These are phyloP conservation scores for Ustilago loliicola DNA, from an alignment of 1,284 basidiomycete genomes.

Conservation along the genomic window DNA sequence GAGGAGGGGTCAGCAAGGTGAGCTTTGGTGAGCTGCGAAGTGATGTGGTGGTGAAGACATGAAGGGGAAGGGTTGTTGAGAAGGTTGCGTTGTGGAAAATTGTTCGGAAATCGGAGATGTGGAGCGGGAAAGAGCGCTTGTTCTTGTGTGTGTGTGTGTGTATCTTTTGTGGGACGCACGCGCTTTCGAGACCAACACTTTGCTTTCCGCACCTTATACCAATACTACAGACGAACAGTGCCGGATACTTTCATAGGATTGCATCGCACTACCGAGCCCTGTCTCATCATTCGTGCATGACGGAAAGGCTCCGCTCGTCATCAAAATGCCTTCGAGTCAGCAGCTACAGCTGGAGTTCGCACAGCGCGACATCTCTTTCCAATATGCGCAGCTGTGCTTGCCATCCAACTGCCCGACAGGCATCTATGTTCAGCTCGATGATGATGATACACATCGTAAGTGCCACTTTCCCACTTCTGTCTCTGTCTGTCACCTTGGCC, in stretches of 20 bases:
- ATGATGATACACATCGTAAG: slow-evolving; percentile 48
- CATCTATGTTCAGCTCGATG: slow-evolving; percentile 51
- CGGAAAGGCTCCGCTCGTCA: background rate
- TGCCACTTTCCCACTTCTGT: background rate
- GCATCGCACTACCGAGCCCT: too few relatives aligned
- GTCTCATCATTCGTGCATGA: too few relatives aligned
- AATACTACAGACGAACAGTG: background rate
- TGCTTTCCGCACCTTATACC: background rate
- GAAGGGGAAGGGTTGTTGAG: background rate
- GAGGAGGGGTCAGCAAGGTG: too few relatives aligned
- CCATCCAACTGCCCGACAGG: slow-evolving; percentile 50
- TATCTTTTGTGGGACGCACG: background rate
- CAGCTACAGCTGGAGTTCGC: slow-evolving; percentile 46
- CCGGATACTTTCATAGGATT: too few relatives aligned
- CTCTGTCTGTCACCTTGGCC: too few relatives aligned
- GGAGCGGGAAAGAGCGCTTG: slow-evolving; percentile 14
- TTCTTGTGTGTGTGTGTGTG: slow-evolving; percentile 6
- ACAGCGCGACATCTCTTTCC: slow-evolving; percentile 52
- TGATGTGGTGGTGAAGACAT: background rate
- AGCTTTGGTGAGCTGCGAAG: background rate
- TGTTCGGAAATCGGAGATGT: slow-evolving; percentile 33
- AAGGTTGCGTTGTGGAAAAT: background rate
- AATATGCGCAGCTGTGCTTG: slow-evolving; percentile 48
- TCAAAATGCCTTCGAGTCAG: slow-evolving; percentile 32
- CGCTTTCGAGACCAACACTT: slow-evolving; percentile 20